Percentiles rank a stretch among this genome's conserved stretches.
These are phyloP conservation scores for Hyparrhenia diplandra DNA, from an alignment of 176 grass and related monocot genomes.

Conservation along the genomic window DNA sequence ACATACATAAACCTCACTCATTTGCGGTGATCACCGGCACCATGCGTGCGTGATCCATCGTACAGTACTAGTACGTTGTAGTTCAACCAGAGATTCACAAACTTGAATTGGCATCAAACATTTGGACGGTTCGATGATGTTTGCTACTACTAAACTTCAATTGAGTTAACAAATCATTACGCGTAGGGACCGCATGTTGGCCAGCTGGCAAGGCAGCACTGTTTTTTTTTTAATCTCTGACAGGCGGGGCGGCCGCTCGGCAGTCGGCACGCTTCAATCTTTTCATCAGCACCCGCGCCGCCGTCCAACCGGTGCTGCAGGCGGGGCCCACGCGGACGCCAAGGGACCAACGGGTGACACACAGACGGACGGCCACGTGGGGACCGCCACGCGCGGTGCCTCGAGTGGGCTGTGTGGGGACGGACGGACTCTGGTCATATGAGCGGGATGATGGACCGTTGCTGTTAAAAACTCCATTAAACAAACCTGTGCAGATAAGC, in stretches of 20 bases:
- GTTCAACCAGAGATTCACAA: neutral
- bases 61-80: neutral
- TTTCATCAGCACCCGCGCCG: neutral
- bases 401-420: constrained; percentile 23
- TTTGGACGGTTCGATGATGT: neutral
- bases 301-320: constrained; percentile 24
- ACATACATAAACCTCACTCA: neutral
- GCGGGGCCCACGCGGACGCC: neutral
- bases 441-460: constrained; percentile 30
- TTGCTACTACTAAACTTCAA: neutral
- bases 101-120: neutral
- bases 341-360: neutral
- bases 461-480: constrained; percentile 32
- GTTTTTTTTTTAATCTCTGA: neutral
- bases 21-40: no score
- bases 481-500: neutral
- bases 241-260: neutral
- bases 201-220: constrained; percentile 11
- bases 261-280: constrained; percentile 16
- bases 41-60: no score
- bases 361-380: constrained; percentile 14
- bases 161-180: neutral
- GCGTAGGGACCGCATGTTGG: neutral
- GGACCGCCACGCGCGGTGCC: constrained; percentile 41
- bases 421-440: constrained; percentile 33